Base-by-base conservation (phyloP, 768 basidiomycete species). In the Pleurotus ostreatus region DNA sequence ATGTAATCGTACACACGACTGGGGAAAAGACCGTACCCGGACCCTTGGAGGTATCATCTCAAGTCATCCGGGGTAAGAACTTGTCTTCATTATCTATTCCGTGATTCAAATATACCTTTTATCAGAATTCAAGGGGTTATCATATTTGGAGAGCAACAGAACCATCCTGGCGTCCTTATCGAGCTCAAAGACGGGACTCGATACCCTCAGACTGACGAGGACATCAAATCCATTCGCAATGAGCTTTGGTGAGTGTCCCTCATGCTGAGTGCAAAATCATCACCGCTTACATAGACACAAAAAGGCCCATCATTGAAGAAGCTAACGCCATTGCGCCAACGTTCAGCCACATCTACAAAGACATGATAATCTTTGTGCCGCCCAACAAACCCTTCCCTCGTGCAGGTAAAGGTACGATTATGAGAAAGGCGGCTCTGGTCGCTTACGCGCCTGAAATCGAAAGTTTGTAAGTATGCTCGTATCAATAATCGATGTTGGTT, bases 341-440 rank as follows among this genome's bases (percentile, higher is more conserved):
- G 2, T 78, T 74, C 55, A 77, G 75, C 55, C 68, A 72, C n/a
- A 70, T 81, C 5, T 80, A 80, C 65, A 78, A 78, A 53, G 78
- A 84, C 59, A 75, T 82, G 73, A 75, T 83, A 40, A 47, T 82
- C 40, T 69, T 81, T 13, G 68, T 78, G 0, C 54, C 57, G 5
- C 64, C 66, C 4, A 62, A 64, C 13, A 73, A 72, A 22, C 80
- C 78, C 1, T 68, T 83, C 54, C 64, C 73, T 18, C 75, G 76
- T 20, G 67, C 77, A 4, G 74, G 70, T 0, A 84, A 84, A 61
- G 78, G 78, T 1, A 81, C 79, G 0, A 70, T 79, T 6, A 72
- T 71, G 47, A 71, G 76, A 52, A 78, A 78, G 57, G 72, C 73
- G 2, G 74, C 77, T 0, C 52, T 82, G 37, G 60, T 60, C 2